Evolutionary conservation across 2,329 filamentous ascomycete species (phyloP).

Genomic region (Alternaria longipes): DNA sequence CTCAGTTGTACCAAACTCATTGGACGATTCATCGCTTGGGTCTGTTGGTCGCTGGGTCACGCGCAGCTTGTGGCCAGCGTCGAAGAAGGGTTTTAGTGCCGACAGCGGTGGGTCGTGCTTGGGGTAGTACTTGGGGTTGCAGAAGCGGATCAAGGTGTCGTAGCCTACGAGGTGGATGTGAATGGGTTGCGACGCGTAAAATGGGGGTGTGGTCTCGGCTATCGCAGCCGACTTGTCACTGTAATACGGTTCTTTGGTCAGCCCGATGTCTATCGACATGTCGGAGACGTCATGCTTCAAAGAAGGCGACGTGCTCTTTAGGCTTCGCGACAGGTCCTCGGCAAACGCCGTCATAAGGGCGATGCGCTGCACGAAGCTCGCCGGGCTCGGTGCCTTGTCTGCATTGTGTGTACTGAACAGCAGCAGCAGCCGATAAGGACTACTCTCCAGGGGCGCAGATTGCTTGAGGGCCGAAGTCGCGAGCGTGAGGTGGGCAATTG

Average conservation of each 20-base stretch:
- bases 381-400: conserved; percentile 72
- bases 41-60: conserved; percentile 68
- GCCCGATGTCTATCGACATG: conserved; percentile 68
- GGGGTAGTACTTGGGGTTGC: conserved; percentile 76
- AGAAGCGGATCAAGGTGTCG: conserved; percentile 77
- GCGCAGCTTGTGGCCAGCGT: conserved; percentile 64
- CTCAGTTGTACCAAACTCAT: conserved; percentile 66
- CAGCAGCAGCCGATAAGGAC: conserved; percentile 62
- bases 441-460: conserved; percentile 39
- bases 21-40: conserved; percentile 53
- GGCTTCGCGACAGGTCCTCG: conserved; percentile 56
- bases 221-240: conserved; percentile 74
- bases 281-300: conserved; percentile 18
- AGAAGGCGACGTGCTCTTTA: conserved; percentile 17
- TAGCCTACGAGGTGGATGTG: conserved; percentile 79
- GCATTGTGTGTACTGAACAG: conserved; percentile 72
- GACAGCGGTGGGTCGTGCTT: conserved; percentile 57
- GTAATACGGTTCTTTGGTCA: conserved; percentile 78
- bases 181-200: conserved; percentile 49
- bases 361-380: conserved; percentile 72
- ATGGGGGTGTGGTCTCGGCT: conserved; percentile 47
- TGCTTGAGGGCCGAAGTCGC: conserved; percentile 62
- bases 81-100: conserved; percentile 71
- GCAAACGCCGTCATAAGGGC: conserved; percentile 77
- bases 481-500: conserved; percentile 66